Evolutionary conservation across 140 eudicot genomes (phyloP), one percentile per base, ranked within the genome.

Genomic region (Flaveria floridana): DNA sequence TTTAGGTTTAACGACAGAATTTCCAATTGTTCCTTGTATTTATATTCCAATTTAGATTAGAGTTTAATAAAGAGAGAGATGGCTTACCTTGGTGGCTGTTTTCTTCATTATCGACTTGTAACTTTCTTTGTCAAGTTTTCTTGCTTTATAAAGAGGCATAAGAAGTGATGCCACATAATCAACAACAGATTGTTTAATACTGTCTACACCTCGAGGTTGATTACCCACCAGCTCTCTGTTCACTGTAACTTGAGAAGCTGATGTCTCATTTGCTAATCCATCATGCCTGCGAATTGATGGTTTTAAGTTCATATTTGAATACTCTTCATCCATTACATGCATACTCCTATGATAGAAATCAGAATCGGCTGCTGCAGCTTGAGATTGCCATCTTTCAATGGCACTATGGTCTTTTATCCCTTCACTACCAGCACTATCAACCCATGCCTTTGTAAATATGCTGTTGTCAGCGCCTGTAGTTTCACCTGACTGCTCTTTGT

Each of bases 141-240:
- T 95, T 9, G 99, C 95, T 83, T 91, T 95, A 70, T 91, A 95
- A 55, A 95, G 91, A 67, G 99, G 99, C 99, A 91, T 91, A 78
- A 95, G 96, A 84, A 95, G 81, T 3, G 99, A 91, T 19, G 97
- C 91, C 77, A 87, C 96, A 64, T 95, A 91, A 81, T 95, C 96
- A 80, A 95, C 97, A 79, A 95, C 97, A 28, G 96, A 84, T 26
- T 85, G 89, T 75, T 95, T 95, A 2, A 95, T 91, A 7, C 81
- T 78, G 13, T 88, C 97, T 46, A 85, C 78, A 28, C 99, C 96
- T 78, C 84, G 85, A 51, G 86, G 88, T 47, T 91, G 97, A 74
- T 82, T 85, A 13, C 80, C 81, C 11, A 81, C 83, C 59, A 82
- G 59, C 62, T 84, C 96, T 72, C 84, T 85, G 70, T 86, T 87